A percentile compares a stretch with the other conserved stretches of the same genome.
Conservation (phyloP, 2,329 filamentous ascomycete genomes). For the Ophiosphaerella narmari region DNA sequence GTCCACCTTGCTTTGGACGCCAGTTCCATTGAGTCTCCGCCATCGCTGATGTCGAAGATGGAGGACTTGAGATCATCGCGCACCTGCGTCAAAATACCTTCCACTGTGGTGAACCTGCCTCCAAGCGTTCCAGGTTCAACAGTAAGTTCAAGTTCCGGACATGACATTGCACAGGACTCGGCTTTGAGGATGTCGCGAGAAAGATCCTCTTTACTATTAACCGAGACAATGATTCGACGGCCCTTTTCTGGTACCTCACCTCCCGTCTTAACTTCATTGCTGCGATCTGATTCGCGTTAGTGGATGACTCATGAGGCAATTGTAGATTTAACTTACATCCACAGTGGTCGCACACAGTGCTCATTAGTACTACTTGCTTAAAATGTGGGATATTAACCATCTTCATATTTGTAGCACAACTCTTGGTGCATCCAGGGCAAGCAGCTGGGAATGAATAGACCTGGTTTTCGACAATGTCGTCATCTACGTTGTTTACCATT, state of each 20-base stretch:
- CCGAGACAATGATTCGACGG: constrained; percentile 77
- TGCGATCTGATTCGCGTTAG: constrained; percentile 62
- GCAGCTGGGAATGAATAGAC: constrained; percentile 91
- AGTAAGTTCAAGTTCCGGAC: constrained; percentile 82
- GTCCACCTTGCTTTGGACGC: constrained; percentile 75
- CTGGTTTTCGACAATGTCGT: constrained; percentile 89
- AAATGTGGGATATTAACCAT: constrained; percentile 98
- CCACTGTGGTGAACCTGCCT: constrained; percentile 94
- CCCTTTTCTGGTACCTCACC: constrained; percentile 88
- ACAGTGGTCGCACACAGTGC: constrained; percentile 87
- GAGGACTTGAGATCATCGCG: constrained; percentile 85
- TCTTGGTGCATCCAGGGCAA: constrained; percentile 86
- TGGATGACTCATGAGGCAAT: background rate
- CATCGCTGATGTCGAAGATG: constrained; percentile 78
- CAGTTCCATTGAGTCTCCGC: constrained; percentile 77
- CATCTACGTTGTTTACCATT: constrained; percentile 51
- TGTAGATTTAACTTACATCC: constrained; percentile 58
- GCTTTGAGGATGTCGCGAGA: constrained; percentile 94
- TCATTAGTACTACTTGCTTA: constrained; percentile 96
- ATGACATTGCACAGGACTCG: constrained; percentile 85
- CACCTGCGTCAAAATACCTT: constrained; percentile 90
- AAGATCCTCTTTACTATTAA: constrained; percentile 73
- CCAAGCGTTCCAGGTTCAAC: constrained; percentile 94
- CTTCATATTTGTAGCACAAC: constrained; percentile 94
- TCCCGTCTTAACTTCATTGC: constrained; percentile 97